Base-by-base conservation (phyloP, 2,329 filamentous ascomycete species). In the Pestalotiopsis sp. region DNA sequence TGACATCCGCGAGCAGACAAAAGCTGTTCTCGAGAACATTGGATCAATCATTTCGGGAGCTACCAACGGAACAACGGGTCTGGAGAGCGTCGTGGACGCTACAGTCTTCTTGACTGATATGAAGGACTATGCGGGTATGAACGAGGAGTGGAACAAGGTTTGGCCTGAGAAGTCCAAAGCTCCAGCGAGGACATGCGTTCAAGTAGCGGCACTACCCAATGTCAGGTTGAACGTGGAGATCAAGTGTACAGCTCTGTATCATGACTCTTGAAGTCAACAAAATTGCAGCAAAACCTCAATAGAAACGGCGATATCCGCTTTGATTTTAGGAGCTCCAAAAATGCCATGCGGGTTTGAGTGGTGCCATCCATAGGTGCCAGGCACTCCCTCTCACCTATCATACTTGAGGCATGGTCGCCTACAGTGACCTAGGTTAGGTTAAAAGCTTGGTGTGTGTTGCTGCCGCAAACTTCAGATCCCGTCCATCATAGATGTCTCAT, bases 31-130 rank as follows among this genome's bases (percentile, higher is more conserved):
- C 61, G 66, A 73, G 23, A 79, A 79, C 69, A 78, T 79, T 66
- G 72, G 74, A 56, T 71, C 67, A 57, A 76, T 78, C 69, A 73
- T 79, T 68, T 66, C 71, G 17, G 77, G 77, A 5, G 74, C 77
- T 6, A 78, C 76, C 6, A 72, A 73, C n/a, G 76, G 75, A 12
- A 69, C 66, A 52, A 65, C 69, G 11, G 77, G 77, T 3, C 71
- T 78, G 12, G 76, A 79, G 70, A 76, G 71, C 59, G 73, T 80
- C 56, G 75, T 79, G n/a, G 76, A 78, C 68, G 77, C 77, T 2
- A 80, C 78, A 5, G 74, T 80, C 5, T 80, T 79, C 67, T 58
- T 79, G 68, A 76, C 73, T 11, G 76, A 79, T 65, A 78, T 79
- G 67, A 69, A 64, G 31, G 78, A 79, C 66, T 79, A 79, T 67